These are phyloP conservation scores for Scolecobasidium constrictum DNA, from an alignment of 2,329 filamentous ascomycete species.

Conservation along the genomic window DNA sequence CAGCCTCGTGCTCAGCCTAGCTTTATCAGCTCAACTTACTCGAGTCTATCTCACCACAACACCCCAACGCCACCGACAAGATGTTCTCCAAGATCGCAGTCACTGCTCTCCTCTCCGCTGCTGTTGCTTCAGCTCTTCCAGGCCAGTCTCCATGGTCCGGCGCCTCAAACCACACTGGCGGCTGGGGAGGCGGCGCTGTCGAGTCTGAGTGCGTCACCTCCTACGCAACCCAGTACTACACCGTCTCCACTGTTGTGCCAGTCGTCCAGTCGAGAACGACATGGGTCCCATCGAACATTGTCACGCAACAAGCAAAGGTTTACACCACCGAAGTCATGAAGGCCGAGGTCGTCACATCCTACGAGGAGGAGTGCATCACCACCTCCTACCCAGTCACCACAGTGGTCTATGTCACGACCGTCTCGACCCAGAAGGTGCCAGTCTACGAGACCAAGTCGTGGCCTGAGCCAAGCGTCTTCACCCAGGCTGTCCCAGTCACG, in stretches of 20 bases:
- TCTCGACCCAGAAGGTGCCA: neutral
- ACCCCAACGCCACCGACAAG: neutral
- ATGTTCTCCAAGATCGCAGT: conserved; percentile 4
- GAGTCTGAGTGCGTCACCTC: neutral
- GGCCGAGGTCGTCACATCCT: neutral
- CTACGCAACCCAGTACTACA: neutral
- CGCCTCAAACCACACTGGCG: neutral
- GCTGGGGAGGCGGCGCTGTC: neutral
- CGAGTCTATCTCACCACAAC: neutral
- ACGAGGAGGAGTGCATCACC: neutral
- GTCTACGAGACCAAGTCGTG: conserved; percentile 1
- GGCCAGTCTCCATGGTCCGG: neutral
- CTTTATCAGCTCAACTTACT: neutral
- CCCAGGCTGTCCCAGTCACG: neutral
- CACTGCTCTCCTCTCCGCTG: neutral
- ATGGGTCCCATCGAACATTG: neutral
- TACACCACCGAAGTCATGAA: conserved; percentile 2
- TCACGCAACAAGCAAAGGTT: neutral
- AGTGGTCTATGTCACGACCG: neutral
- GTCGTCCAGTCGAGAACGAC: neutral
- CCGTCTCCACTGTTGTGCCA: neutral
- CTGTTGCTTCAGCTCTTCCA: neutral
- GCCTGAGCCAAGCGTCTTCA: conserved; percentile 1
- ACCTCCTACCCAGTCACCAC: conserved; percentile 3
- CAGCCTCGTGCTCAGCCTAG: neutral